Evolutionary conservation across 495 filamentous ascomycete species (phyloP).

Genomic region (Parachaetomium inaequale): DNA sequence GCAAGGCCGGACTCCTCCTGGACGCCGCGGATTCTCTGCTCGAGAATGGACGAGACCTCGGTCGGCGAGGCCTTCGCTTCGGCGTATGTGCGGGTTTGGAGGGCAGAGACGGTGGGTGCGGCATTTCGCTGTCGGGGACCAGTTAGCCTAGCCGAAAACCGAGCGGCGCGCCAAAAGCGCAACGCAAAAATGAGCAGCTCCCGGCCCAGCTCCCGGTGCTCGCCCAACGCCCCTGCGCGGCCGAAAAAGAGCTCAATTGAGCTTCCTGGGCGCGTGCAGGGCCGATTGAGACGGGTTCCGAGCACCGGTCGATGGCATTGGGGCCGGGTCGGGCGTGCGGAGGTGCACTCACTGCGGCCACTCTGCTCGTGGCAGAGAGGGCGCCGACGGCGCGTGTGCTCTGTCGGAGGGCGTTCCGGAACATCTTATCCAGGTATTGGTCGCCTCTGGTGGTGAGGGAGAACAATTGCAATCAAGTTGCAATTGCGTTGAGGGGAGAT

Average conservation of each 20-base stretch:
- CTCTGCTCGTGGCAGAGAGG: slow-evolving; percentile 83
- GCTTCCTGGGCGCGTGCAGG: slow-evolving; percentile 26
- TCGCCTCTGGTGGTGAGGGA: slow-evolving; percentile 35
- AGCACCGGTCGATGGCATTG: slow-evolving; percentile 38
- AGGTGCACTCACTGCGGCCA: slow-evolving; percentile 80
- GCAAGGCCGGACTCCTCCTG: slow-evolving; percentile 93
- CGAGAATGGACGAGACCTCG: slow-evolving; percentile 98
- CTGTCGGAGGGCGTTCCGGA: slow-evolving; percentile 96
- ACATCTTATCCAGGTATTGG: slow-evolving; percentile 61
- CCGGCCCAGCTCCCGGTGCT: slow-evolving; percentile 32
- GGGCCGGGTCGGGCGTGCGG: slow-evolving; percentile 35
- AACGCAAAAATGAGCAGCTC: slow-evolving; percentile 37
- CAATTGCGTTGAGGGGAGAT: slow-evolving; percentile 52
- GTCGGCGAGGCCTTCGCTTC: slow-evolving; percentile 94
- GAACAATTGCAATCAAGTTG: slow-evolving; percentile 50
- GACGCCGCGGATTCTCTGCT: slow-evolving; percentile 97
- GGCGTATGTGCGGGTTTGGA: slow-evolving; percentile 87
- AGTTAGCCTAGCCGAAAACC: slow-evolving; percentile 50
- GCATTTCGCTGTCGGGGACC: slow-evolving; percentile 69
- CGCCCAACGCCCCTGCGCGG: slow-evolving; percentile 22
- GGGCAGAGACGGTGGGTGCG: slow-evolving; percentile 69
- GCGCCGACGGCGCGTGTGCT: slow-evolving; percentile 89
- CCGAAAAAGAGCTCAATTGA: slow-evolving; percentile 46
- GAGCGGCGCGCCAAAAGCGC: slow-evolving; percentile 36
- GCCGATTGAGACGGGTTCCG: slow-evolving; percentile 37